Percentiles rank a stretch among this genome's conserved stretches.
Evolutionary conservation across 176 grass and related monocot species (phyloP).

Genomic region (Phragmites australis): DNA sequence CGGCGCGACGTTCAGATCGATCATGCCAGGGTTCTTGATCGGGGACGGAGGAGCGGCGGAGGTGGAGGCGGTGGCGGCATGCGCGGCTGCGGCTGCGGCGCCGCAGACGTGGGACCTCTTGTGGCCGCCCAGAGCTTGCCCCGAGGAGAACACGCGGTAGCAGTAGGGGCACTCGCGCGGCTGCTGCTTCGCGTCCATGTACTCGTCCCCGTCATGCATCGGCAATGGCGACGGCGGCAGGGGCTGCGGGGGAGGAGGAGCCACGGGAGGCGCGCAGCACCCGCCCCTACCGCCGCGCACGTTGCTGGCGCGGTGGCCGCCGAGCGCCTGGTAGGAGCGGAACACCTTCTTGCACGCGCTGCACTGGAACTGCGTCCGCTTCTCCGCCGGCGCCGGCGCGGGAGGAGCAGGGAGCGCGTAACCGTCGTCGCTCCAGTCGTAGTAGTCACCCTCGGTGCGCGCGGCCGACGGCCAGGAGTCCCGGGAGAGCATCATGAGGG

Average conservation of each 20-base stretch:
- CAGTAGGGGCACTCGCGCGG: conserved; percentile 62
- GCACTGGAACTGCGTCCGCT: conserved; percentile 58
- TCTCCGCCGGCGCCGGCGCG: conserved; percentile 12
- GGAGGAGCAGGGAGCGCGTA: conserved; percentile 1
- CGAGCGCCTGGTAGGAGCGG: conserved; percentile 76
- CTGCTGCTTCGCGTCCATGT: conserved; percentile 33
- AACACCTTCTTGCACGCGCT: conserved; percentile 67
- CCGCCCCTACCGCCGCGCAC: conserved; percentile 43
- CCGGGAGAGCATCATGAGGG: conserved; percentile 72
- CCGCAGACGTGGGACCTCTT: conserved; percentile 60
- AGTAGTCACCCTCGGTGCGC: conserved; percentile 11
- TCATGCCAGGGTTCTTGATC: conserved; percentile 38
- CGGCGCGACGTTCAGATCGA: conserved; percentile 71
- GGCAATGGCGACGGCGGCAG: conserved; percentile 33
- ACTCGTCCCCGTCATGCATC: conserved; percentile 16
- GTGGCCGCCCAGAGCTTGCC: conserved; percentile 78
- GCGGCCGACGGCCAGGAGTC: conserved; percentile 43
- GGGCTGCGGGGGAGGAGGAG: background rate
- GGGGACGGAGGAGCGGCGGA: background rate
- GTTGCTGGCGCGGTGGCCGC: conserved; percentile 67
- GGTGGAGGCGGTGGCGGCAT: background rate
- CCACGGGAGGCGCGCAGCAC: conserved; percentile 38
- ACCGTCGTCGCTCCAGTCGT: conserved; percentile 27
- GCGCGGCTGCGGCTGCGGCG: conserved; percentile 25
- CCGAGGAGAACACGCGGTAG: conserved; percentile 64